Evolutionary conservation across 2,329 filamentous ascomycete genomes (phyloP).

Genomic region (Epichloe elymi): DNA sequence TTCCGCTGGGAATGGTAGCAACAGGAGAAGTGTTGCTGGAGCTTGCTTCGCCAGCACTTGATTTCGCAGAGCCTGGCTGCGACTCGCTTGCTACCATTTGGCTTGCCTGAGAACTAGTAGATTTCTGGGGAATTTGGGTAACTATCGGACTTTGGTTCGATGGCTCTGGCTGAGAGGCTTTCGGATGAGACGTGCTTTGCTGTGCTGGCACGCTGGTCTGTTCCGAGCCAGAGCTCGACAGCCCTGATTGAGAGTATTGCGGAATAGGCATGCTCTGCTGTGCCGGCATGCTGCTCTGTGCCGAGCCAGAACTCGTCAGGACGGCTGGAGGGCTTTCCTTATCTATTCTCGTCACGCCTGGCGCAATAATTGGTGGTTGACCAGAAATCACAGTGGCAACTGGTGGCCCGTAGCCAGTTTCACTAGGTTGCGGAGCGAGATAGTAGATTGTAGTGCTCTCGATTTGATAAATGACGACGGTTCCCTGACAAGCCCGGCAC

Average conservation of each 20-base stretch:
- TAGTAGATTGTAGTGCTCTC: background rate
- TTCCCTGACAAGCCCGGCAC: slow-evolving; percentile 3
- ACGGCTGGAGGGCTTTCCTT: background rate
- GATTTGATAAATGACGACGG: slow-evolving; percentile 2
- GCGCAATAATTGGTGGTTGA: background rate
- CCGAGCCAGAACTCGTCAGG: background rate
- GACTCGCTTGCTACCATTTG: background rate
- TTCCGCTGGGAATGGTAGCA: no score
- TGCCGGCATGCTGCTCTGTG: background rate
- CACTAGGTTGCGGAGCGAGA: background rate
- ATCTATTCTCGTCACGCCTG: background rate
- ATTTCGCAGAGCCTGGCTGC: background rate
- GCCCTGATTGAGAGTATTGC: no score
- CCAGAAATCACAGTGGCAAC: background rate
- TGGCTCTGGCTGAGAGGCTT: background rate
- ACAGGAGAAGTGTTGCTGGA: background rate
- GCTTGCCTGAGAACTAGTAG: background rate
- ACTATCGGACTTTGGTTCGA: background rate
- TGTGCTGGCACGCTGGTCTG: no score
- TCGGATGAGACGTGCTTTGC: no score
- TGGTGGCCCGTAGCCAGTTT: background rate
- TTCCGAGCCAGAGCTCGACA: no score
- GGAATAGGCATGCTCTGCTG: background rate
- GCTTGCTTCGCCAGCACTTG: background rate
- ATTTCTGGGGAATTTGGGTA: background rate